Base-by-base conservation (phyloP, 768 basidiomycete species). In the Artomyces pyxidatus region DNA sequence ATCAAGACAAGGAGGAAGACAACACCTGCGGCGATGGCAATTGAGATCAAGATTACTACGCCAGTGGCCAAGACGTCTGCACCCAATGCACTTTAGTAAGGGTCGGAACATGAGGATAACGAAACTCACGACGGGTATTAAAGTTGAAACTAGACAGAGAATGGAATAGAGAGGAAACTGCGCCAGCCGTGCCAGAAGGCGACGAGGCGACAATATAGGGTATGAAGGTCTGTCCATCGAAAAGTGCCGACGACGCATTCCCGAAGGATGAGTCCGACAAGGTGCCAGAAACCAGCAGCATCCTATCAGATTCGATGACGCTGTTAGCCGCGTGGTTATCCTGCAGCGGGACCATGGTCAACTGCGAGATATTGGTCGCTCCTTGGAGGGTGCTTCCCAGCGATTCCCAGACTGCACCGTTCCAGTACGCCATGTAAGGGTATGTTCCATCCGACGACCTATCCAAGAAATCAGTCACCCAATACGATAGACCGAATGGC, bases 41-140 rank as follows among this genome's bases (percentile, higher is more conserved):
- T 96, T 2, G 93, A 94, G 57, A 99, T 93, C 38, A 99, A 76
- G 56, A 98, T 97, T 47, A 99, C 92, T 30, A 98, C 76, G 1
- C 95, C 96, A 21, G 81, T 79, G 0, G 94, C 90, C 48, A 99
- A 77, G 73, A 91, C 88, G 59, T 83, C 91, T 90, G 56, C 8
- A 57, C 29, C 26, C 27, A 9, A 35, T 27, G 53, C 45, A 61
- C n/a, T 45, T 39, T 45, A 11, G 32, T 59, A 21, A 52, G 39
- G 12, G 22, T 37, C n/a, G 47, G 43, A 16, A 25, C 45, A 49
- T 17, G 35, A 38, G 14, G 29, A 50, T 41, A 45, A 49, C 21
- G 19, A 9, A 19, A 71, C 87, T 68, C 61, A 91, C 88, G 73
- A 45, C 70, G 75, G 61, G 79, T 79, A 27, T 62, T 71, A 64